Conservation (phyloP, 495 filamentous ascomycete genomes). For the Penicillium chermesinum region DNA sequence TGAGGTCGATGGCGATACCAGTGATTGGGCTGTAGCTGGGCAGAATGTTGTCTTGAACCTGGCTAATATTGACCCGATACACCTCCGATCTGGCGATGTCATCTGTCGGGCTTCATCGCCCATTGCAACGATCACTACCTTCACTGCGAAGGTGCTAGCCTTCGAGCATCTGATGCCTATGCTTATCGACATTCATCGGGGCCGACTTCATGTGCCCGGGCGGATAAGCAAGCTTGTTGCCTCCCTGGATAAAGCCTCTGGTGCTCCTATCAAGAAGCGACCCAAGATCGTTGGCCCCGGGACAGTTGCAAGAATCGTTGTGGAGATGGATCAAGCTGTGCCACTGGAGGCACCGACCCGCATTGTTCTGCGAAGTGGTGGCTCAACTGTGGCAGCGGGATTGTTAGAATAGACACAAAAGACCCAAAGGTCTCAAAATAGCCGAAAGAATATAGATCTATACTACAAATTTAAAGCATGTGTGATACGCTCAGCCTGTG, state of each 20-base stretch:
- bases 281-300: conserved; percentile 75
- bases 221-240: conserved; percentile 65
- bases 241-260: conserved; percentile 68
- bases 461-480: too few relatives aligned
- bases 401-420: conserved; percentile 58
- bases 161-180: conserved; percentile 87
- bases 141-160: conserved; percentile 77
- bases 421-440: too few relatives aligned
- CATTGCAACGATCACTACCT: conserved; percentile 60
- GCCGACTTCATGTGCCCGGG: conserved; percentile 73
- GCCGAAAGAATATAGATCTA: too few relatives aligned
- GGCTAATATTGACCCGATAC: conserved; percentile 75
- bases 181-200: conserved; percentile 81
- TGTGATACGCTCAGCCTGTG: too few relatives aligned
- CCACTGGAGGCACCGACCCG: conserved; percentile 73
- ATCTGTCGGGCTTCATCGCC: conserved; percentile 65
- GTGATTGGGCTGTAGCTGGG: conserved; percentile 93
- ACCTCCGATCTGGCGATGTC: conserved; percentile 80
- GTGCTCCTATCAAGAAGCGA: conserved; percentile 68
- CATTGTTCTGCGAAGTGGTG: conserved; percentile 74
- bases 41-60: conserved; percentile 83
- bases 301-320: conserved; percentile 57
- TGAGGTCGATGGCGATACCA: conserved; percentile 63
- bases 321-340: conserved; percentile 69
- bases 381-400: conserved; percentile 81